Base-by-base conservation (phyloP, 148 eudicot genomes). In the Polygonum maritimum region DNA sequence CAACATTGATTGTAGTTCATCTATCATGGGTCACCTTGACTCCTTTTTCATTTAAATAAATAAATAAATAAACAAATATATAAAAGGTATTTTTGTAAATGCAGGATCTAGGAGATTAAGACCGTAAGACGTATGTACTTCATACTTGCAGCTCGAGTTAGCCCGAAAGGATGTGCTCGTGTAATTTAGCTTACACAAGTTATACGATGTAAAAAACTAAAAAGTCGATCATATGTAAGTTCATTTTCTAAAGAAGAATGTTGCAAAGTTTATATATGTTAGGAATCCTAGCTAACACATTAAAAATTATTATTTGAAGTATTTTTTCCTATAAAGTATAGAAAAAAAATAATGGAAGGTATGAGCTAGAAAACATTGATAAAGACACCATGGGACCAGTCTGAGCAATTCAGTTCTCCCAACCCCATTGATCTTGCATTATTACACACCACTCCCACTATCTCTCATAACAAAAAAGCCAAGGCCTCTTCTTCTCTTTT, bases 1-100 rank as follows among this genome's bases (percentile, higher is more conserved):
- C 69, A 60, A 60, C 38, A 60, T 60, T 60, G 36, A 60, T 60
- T 60, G 38, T 31, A 60, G 69, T 60, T 60, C 69, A 31, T 60
- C 69, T 15, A 60, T 60, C 38, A 35, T 60, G 69, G 38, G 38
- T 26, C 14, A 60, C 16, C 26, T 60, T 60, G 69, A 60, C 38
- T 60, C 38, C 69, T 60, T 54, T 54, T 54, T 44, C 7, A 26
- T 26, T 26, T 26, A 26, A 26, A 26, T 26, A 26, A 26, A 26
- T 26, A 26, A 26, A 26, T 26, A 26, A 26, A 26, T 26, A 26
- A 26, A 26, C 1, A 26, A 26, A 26, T 26, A 26, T 26, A 26
- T 26, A 26, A 26, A 26, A 26, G 31, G 31, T 26, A 26, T 26
- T 26, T 26, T 26, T 26, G 31, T 26, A 26, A 26, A 26, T 26